Evolutionary conservation across 352 stramenopile genomes (phyloP).

Genomic region (Pythium volutum): DNA sequence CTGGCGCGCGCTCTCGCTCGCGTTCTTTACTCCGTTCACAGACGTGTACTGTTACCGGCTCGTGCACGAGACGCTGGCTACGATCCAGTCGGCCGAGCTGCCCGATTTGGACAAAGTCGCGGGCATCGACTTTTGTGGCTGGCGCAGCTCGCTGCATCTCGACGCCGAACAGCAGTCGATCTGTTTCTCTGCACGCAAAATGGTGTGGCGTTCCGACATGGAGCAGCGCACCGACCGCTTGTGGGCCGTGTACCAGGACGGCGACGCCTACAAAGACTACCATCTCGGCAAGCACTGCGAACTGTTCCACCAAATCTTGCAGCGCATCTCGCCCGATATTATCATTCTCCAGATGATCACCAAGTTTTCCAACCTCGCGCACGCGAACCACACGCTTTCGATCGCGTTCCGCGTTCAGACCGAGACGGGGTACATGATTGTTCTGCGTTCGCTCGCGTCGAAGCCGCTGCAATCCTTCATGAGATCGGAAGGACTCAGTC

Average conservation of each 20-base stretch:
- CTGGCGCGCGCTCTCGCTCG: neutral
- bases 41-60: neutral
- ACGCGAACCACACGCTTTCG: slow-evolving; percentile 7
- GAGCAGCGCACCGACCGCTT: neutral
- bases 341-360: slow-evolving; percentile 13
- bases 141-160: neutral
- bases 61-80: neutral
- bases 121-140: neutral
- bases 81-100: neutral
- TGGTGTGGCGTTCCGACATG: neutral
- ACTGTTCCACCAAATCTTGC: slow-evolving; percentile 15
- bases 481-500: neutral
- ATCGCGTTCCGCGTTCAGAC: slow-evolving; percentile 13
- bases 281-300: neutral
- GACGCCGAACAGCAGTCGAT: neutral
- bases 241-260: slow-evolving; percentile 1
- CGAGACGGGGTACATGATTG: slow-evolving; percentile 5
- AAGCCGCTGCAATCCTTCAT: neutral
- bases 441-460: neutral
- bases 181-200: slow-evolving; percentile 2
- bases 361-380: slow-evolving; percentile 2
- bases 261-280: neutral
- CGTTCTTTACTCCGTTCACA: neutral
- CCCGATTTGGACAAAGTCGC: neutral
- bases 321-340: slow-evolving; percentile 13